A percentile compares a stretch with the other conserved stretches of the same genome.
Conservation (phyloP, 352 stramenopile genomes). For the Phytophthora citrophthora region DNA sequence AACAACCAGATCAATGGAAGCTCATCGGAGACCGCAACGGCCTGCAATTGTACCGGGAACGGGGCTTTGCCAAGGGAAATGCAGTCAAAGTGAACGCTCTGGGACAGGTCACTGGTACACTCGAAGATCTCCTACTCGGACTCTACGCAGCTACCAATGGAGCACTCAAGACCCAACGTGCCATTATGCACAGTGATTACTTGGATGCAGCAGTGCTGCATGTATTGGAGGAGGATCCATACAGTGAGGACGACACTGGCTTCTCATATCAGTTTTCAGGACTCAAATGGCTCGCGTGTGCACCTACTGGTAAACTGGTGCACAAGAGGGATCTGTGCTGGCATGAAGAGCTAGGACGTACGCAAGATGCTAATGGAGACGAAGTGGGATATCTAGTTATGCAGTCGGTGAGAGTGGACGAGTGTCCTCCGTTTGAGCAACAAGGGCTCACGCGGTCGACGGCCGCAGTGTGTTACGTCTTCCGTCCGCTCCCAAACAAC, state of each 20-base stretch:
- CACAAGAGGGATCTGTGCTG: conserved; percentile 75
- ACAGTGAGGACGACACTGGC: conserved; percentile 54
- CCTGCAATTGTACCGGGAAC: conserved; percentile 65
- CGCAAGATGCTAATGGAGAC: conserved; percentile 49
- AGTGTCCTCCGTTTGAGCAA: conserved; percentile 66
- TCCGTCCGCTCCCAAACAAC: conserved; percentile 55
- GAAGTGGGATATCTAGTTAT: conserved; percentile 71
- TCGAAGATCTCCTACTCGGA: conserved; percentile 70
- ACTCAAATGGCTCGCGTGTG: conserved; percentile 67
- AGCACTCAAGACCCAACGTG: conserved; percentile 63
- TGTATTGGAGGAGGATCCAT: conserved; percentile 60
- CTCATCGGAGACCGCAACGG: conserved; percentile 56
- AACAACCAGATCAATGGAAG: conserved; percentile 66
- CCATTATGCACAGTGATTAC: conserved; percentile 67
- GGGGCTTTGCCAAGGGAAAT: conserved; percentile 55
- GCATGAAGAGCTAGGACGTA: conserved; percentile 66
- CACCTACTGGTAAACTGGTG: conserved; percentile 54
- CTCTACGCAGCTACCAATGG: conserved; percentile 56
- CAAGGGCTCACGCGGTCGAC: conserved; percentile 59
- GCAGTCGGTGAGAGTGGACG: conserved; percentile 55
- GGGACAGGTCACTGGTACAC: conserved; percentile 52
- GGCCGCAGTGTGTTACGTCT: conserved; percentile 70
- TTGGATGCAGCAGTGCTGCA: conserved; percentile 65
- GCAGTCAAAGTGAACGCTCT: conserved; percentile 57
- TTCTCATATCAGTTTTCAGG: conserved; percentile 63